A percentile compares a stretch with the other conserved stretches of the same genome.
Conservation (phyloP, 169 alveolate genomes). For the Eimeria maxima region DNA sequence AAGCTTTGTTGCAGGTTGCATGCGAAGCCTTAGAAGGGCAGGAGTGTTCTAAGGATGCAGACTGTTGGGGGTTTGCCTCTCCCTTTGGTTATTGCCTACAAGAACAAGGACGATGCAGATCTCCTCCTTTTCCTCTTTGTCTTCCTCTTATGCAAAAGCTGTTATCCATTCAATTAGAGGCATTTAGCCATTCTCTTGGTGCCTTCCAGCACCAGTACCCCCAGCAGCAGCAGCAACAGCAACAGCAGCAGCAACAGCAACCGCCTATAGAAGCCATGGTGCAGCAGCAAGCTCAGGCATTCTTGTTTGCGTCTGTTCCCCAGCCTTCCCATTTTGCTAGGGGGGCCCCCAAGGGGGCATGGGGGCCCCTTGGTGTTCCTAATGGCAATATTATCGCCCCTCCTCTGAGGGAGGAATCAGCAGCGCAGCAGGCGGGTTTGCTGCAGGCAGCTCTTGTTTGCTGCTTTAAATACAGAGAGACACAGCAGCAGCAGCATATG, state of each 20-base stretch:
- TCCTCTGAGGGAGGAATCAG: background rate
- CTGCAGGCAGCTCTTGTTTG: slow-evolving; percentile 46
- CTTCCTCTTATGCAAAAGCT: slow-evolving; percentile 53
- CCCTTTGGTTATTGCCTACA: slow-evolving; percentile 7
- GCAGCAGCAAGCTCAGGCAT: slow-evolving; percentile 69
- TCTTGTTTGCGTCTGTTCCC: slow-evolving; percentile 3
- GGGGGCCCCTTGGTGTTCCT: background rate
- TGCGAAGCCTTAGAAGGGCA: slow-evolving; percentile 49
- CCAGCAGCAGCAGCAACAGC: slow-evolving; percentile 40
- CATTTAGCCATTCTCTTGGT: slow-evolving; percentile 12
- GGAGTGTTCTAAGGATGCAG: slow-evolving; percentile 31
- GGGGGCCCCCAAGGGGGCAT: slow-evolving; percentile 5
- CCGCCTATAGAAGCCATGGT: slow-evolving; percentile 17
- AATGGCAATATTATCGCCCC: background rate
- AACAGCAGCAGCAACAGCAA: slow-evolving; percentile 64
- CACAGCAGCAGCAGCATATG: slow-evolving; percentile 10
- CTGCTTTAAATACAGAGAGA: slow-evolving; percentile 16
- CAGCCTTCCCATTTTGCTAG: background rate
- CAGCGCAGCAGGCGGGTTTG: background rate
- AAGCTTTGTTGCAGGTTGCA: background rate
- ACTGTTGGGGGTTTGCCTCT: slow-evolving; percentile 50
- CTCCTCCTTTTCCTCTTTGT: slow-evolving; percentile 5
- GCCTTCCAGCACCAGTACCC: background rate
- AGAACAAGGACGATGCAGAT: background rate
- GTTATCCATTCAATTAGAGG: slow-evolving; percentile 19